Evolutionary conservation across 2,329 filamentous ascomycete species (phyloP), one percentile per base, ranked within the genome.

Genomic region (Penicillium sp.): DNA sequence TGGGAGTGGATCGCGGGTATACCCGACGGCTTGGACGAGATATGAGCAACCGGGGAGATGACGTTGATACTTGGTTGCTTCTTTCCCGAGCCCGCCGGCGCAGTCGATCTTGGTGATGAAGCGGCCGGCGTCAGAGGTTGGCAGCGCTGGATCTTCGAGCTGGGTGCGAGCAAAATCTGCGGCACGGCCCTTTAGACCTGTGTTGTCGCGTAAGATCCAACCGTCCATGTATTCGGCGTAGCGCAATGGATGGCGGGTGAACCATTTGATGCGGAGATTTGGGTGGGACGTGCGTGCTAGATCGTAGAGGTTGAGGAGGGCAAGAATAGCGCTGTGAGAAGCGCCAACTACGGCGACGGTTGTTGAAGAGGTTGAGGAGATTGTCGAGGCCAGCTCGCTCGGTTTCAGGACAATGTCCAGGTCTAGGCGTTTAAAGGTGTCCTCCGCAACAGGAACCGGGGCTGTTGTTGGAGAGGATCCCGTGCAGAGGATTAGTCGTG

Each of bases 161-260:
- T 88, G 84, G 26, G 83, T 75, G 47, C 81, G 81, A 1, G 87
- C 87, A 79, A 86, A 90, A 5, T 81, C 77, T 0, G 87, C 87
- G 0, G 85, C 86, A 44, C 82, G 78, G 21, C 87, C 87, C 72
- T 90, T 89, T 30, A 90, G 78, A 3, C 87, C 87, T 0, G 87
- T 89, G 73, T 89, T 90, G 70, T 90, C 87, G 58, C 85, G 82
- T 29, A 87, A 74, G 62, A 89, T 88, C 86, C 87, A 89, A 61
- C 84, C 85, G 64, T 87, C 86, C 75, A 81, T 85, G 71, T 83
- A 85, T 68, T 86, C 83, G 17, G 87, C 87, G 65, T 89, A 90
- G 26, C 85, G 83, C 9, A 89, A 79, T 1, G 81, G 74, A 66
- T 87, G 84, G n/a, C 87, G 81, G 31, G 78, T 86, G 73, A 89